Conservation (phyloP, 2,329 filamentous ascomycete genomes). For the Bisporella sp. region DNA sequence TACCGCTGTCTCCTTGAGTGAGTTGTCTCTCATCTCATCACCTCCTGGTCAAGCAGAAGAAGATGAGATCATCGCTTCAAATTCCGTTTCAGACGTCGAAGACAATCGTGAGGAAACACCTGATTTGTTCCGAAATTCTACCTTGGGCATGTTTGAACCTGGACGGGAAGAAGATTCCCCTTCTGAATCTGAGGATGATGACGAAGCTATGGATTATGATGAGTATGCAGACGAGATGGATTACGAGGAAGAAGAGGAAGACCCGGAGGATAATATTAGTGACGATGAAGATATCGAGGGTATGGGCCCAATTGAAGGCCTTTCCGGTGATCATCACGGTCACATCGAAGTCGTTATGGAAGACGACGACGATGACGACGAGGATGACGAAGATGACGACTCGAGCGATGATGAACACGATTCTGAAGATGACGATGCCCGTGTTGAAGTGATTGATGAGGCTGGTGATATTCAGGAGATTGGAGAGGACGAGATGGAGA, state of each 20-base stretch:
- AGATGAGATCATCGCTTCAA: slow-evolving; percentile 80
- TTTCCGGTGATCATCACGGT: slow-evolving; percentile 54
- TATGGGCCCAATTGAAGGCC: slow-evolving; percentile 79
- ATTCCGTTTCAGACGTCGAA: slow-evolving; percentile 81
- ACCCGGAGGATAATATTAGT: slow-evolving; percentile 81
- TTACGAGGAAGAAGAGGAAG: slow-evolving; percentile 75
- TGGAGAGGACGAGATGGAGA: slow-evolving; percentile 48
- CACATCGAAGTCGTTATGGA: slow-evolving; percentile 73
- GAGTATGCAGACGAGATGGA: slow-evolving; percentile 88
- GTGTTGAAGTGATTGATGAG: slow-evolving; percentile 56
- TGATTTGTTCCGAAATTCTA: slow-evolving; percentile 93
- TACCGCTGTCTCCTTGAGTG: slow-evolving; percentile 80
- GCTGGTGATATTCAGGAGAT: slow-evolving; percentile 43
- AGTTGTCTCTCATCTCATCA: slow-evolving; percentile 55
- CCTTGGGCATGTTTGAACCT: slow-evolving; percentile 88
- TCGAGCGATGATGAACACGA: slow-evolving; percentile 47
- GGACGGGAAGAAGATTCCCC: slow-evolving; percentile 75
- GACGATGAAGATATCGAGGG: slow-evolving; percentile 77
- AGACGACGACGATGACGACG: slow-evolving; percentile 59
- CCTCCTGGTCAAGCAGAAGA: slow-evolving; percentile 65
- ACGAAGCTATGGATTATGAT: slow-evolving; percentile 90
- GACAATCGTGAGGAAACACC: slow-evolving; percentile 90
- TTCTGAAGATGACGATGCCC: slow-evolving; percentile 39
- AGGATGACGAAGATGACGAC: slow-evolving; percentile 50
- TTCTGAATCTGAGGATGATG: slow-evolving; percentile 61